Evolutionary conservation across 2,329 filamentous ascomycete species (phyloP), one percentile per base, ranked within the genome.

Genomic region (Sporothrix pallida): DNA sequence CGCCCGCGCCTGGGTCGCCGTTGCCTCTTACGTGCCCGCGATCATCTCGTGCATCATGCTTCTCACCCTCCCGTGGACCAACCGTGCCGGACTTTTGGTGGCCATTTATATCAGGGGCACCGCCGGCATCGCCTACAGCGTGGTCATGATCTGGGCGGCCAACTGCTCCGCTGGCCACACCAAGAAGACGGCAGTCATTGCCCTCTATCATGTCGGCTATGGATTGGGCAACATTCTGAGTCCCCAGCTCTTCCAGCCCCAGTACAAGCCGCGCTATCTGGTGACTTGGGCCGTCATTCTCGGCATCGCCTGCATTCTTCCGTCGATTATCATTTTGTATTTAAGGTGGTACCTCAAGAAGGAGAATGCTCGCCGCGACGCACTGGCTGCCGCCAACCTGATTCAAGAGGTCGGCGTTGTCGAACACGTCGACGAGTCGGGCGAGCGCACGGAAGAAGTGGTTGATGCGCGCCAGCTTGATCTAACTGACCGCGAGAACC

Each of bases 131-230:
- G 54, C 74, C 37, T 75, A 75, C 62, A 75, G 74, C 44, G 68
- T 75, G 13, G 74, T 75, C 54, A 79, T 87, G 0, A 83, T 83
- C 0, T 82, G 87, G 74, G 84, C 84, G 58, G 86, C 85, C 0
- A 84, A 84, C 52, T 87, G 88, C 76, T 85, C 84, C 0, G 84
- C 83, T 1, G 88, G 88, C 0, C 87, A 90, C 75, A 89, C 88
- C 0, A 90, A 90, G 78, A 90, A 91, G 78, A 88, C 90, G 68
- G 86, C 90, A 42, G 88, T 88, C 17, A 90, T 89, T 37, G 88
- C 87, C 0, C 85, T 89, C 73, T 83, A 90, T 3, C 90, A 89
- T 81, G 83, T 90, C 17, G 88, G 87, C 0, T 87, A 88, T 71
- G 90, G 88, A 76, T 83, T 87, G 0, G 89, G 89, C 5, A 90